Evolutionary conservation across 1,139 yeast species (phyloP), one percentile per base, ranked within the genome.

Genomic region (Pichia sp.): DNA sequence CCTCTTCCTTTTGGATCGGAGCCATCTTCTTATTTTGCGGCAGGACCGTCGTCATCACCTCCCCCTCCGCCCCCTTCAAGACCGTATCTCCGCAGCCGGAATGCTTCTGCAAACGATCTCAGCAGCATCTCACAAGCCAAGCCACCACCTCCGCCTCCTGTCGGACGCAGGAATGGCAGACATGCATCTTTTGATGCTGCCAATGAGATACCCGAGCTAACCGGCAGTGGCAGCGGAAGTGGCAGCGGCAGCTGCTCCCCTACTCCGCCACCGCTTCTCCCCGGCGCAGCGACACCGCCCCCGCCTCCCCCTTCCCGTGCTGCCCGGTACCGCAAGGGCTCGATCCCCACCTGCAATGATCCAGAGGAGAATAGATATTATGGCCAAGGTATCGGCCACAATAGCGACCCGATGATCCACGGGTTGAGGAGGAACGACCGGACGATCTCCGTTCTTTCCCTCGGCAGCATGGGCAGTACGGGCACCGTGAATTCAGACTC

Each of bases 21-120:
- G 6, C 41, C 9, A 7, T 38, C 17, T 4, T n/a, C 41, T 5
- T 38, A 27, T 7, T 6, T 27, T 27, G 29, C 29, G 29, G 29
- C 6, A 27, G 29, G 29, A 27, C 4, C 29, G 29, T 27, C 29
- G 27, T 12, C 40, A 46, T 38, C 38, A 7, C 55, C 51, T 7
- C 57, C 57, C 4, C 57, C 57, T 7, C 55, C 55, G 5, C 55
- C 56, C 4, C 52, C 51, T 2, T 38, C 51, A 17, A 38, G 52
- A n/a, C 48, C 49, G 6, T 40, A 14, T n/a, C 14, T 48, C 4
- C 33, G 51, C n/a, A 48, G 16, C n/a, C 52, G 34, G 12, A 44
- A 44, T 29, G 10, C 12, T 16, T 48, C 51, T 8, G 46, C 46
- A 2, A 48, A 48, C 27, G 51, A 48, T n/a, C n/a, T 48, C 7